A percentile compares a stretch with the other conserved stretches of the same genome.
These are phyloP conservation scores for Termitomyces sp. DNA, from an alignment of 768 basidiomycete genomes.

Conservation along the genomic window DNA sequence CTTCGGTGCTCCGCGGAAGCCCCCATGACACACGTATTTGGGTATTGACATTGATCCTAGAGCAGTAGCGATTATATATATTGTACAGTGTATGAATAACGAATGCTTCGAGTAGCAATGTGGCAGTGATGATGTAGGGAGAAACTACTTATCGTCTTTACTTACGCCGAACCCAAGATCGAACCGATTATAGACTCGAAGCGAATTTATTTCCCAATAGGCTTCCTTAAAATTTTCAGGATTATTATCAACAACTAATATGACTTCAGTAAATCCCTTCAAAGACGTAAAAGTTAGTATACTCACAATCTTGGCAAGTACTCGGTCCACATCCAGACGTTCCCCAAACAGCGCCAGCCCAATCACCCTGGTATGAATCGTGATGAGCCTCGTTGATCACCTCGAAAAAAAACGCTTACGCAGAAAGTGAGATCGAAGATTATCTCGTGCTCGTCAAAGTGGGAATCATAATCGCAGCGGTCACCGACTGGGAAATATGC, in stretches of 20 bases:
- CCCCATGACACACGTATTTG: neutral
- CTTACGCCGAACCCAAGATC: neutral
- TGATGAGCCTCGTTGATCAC: neutral
- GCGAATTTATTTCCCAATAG: slow-evolving; percentile 64
- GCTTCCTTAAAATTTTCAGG: slow-evolving; percentile 54
- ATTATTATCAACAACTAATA: slow-evolving; percentile 50
- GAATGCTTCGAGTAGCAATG: neutral
- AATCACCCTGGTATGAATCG: slow-evolving; percentile 37
- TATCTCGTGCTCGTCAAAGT: slow-evolving; percentile 47
- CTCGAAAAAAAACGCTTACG: slow-evolving; percentile 27
- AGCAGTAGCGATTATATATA: neutral
- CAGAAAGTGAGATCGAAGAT: slow-evolving; percentile 61
- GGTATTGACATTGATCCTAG: neutral
- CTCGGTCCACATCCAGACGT: slow-evolving; percentile 32
- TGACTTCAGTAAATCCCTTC: neutral
- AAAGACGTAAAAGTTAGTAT: neutral
- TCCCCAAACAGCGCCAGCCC: slow-evolving; percentile 38
- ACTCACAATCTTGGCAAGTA: slow-evolving; percentile 43
- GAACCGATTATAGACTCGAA: slow-evolving; percentile 43
- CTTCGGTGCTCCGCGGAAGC: neutral
- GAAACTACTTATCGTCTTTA: neutral
- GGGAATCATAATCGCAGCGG: slow-evolving; percentile 44
- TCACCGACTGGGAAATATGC: slow-evolving; percentile 38
- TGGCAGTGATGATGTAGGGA: neutral
- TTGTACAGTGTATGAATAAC: neutral